These are phyloP conservation scores for Tuber microsphaerosporum DNA, from an alignment of 495 filamentous ascomycete genomes.

Conservation along the genomic window DNA sequence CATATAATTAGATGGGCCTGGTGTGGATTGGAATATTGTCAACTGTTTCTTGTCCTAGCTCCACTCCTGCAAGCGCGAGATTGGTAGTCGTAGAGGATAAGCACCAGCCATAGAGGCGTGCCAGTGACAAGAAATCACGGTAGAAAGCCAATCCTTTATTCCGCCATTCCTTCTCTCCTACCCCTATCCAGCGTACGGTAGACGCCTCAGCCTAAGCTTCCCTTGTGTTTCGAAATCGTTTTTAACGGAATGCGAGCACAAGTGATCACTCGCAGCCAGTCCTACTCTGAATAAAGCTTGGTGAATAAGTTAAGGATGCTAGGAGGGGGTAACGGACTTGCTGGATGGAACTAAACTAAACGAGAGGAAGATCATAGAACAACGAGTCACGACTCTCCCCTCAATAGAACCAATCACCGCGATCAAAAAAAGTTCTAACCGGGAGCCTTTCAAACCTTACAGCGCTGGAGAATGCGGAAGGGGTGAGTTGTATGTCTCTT, in stretches of 20 bases:
- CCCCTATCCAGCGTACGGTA: background rate
- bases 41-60: background rate
- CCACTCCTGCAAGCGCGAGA: background rate
- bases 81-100: background rate
- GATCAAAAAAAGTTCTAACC: background rate
- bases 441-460: background rate
- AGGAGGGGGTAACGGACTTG: background rate
- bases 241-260: background rate
- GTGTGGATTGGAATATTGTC: background rate
- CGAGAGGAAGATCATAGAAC: background rate
- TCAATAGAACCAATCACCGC: background rate
- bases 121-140: background rate
- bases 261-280: background rate
- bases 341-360: background rate
- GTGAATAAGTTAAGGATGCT: background rate
- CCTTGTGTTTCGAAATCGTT: background rate
- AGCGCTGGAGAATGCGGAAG: background rate
- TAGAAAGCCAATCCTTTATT: background rate
- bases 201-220: background rate
- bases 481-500: background rate
- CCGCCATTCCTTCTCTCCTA: background rate
- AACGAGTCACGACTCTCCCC: background rate
- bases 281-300: background rate
- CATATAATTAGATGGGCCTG: conserved; percentile 1
- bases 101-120: background rate